Conservation (phyloP, 2,329 filamentous ascomycete genomes). For the Leptographium radiaticola region DNA sequence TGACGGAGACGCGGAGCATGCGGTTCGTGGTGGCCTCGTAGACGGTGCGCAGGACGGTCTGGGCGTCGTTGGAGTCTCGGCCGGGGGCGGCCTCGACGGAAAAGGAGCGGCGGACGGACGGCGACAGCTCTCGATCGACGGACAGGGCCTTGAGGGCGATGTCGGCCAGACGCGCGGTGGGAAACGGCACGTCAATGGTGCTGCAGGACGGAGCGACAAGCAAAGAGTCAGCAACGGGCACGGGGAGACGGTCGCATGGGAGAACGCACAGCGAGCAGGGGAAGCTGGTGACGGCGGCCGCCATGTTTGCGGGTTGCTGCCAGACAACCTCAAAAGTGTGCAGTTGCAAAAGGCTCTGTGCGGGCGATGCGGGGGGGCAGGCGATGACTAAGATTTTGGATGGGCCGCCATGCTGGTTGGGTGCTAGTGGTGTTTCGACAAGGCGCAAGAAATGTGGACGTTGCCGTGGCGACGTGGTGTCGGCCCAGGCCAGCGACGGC, state of each 20-base stretch:
- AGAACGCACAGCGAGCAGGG: conserved; percentile 49
- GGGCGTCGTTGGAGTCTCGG: conserved; percentile 2
- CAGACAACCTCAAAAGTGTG: neutral
- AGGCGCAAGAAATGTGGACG: neutral
- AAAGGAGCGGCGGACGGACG: conserved; percentile 64
- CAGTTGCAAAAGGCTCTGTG: neutral
- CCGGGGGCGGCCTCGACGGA: conserved; percentile 19
- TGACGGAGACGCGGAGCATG: conserved; percentile 92
- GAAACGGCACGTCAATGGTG: conserved; percentile 72
- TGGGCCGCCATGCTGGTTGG: neutral
- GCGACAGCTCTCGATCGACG: conserved; percentile 82
- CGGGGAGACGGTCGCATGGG: conserved; percentile 6
- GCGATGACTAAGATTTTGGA: neutral
- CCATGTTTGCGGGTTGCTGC: conserved; percentile 20
- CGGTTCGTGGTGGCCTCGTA: conserved; percentile 88
- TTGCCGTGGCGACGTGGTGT: conserved; percentile 9
- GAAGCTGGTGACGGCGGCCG: conserved; percentile 35
- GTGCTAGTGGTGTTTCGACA: neutral
- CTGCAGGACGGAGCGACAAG: conserved; percentile 5
- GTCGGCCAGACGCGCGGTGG: conserved; percentile 61
- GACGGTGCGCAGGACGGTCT: conserved; percentile 50
- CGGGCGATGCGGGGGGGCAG: neutral
- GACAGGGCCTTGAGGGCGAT: conserved; percentile 63
- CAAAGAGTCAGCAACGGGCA: conserved; percentile 14
- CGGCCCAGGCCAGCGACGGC: neutral